These are phyloP conservation scores for Choiromyces venosus DNA, from an alignment of 495 filamentous ascomycete species.

Conservation along the genomic window DNA sequence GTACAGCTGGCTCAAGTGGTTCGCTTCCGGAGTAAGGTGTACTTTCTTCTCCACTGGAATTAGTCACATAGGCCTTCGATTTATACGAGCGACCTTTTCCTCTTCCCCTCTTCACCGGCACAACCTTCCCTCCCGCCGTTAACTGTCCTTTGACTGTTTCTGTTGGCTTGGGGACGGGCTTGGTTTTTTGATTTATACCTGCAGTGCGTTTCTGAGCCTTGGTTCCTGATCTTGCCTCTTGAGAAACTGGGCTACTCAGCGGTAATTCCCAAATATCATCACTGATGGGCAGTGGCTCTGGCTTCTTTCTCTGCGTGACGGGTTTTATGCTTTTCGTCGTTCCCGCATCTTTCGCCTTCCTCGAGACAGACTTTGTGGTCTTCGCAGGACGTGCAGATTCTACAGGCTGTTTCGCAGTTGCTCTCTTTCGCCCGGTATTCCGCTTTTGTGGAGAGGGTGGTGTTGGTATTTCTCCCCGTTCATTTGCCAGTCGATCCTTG, in stretches of 20 bases:
- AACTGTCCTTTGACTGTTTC: background rate
- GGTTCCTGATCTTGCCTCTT: background rate
- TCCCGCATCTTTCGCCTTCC: background rate
- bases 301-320: background rate
- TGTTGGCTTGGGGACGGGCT: background rate
- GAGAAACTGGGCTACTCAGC: background rate
- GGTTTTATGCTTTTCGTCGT: background rate
- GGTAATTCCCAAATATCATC: slow-evolving; percentile 2
- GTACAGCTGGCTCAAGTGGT: background rate
- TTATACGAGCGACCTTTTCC: background rate
- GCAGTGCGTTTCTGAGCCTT: background rate
- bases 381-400: background rate
- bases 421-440: background rate
- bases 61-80: background rate
- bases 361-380: background rate
- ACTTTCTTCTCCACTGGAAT: background rate
- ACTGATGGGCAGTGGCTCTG: background rate
- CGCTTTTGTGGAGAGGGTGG: background rate
- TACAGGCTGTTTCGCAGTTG: background rate
- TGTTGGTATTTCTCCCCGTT: background rate
- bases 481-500: background rate
- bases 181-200: background rate
- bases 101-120: background rate
- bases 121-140: background rate
- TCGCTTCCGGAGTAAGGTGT: background rate